phyloP scores from a whole-genome alignment of 148 eudicot genomes.

The Mesembryanthemum crystallinum region DNA sequence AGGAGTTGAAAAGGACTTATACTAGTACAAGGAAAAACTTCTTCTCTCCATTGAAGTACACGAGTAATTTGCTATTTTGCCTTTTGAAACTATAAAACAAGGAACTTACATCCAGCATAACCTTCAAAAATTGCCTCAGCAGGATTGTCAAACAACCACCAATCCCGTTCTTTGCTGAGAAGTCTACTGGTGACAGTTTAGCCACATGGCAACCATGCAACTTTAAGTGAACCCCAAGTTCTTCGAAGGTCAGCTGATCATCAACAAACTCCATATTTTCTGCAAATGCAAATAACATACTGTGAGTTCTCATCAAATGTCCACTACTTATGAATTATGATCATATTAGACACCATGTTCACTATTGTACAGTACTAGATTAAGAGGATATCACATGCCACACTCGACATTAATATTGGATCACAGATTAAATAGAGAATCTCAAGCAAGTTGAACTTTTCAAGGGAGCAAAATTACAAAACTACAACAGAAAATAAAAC shows the following conservation, averaged over 20 bases:
- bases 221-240: conserved; percentile 61
- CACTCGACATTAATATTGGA: too few relatives aligned
- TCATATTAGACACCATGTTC: too few relatives aligned
- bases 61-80: not conserved
- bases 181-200: conserved; percentile 73
- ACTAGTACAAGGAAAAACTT: not conserved
- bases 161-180: conserved; percentile 70
- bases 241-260: conserved; percentile 77
- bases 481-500: too few relatives aligned
- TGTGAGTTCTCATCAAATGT: not conserved
- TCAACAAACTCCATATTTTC: conserved; percentile 90
- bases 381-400: not conserved
- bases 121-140: conserved; percentile 50
- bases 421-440: too few relatives aligned
- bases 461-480: too few relatives aligned
- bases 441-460: too few relatives aligned
- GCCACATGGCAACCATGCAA: conserved; percentile 79
- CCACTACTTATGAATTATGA: too few relatives aligned
- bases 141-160: conserved; percentile 75
- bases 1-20: not conserved
- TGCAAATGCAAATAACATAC: conserved; percentile 37
- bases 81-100: not conserved
- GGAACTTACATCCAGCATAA: conserved; percentile 62
- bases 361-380: not conserved
- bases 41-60: not conserved